These are phyloP conservation scores for Saccharum hybrid DNA, from an alignment of 202 grass and related monocot species.

Conservation along the genomic window DNA sequence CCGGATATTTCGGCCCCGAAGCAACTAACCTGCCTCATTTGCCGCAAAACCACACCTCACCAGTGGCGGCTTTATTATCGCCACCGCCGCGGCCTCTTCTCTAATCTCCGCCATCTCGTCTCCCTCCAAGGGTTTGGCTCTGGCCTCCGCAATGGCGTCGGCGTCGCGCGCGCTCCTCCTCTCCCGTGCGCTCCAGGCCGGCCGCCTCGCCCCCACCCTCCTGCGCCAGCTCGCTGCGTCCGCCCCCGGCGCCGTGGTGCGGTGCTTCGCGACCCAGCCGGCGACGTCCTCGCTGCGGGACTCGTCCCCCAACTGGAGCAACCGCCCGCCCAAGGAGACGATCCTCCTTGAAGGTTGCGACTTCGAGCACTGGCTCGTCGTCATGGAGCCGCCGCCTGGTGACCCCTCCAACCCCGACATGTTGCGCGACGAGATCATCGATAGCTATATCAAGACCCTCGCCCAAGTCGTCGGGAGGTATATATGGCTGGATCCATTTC, in stretches of 20 bases:
- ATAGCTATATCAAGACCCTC: slow-evolving; percentile 66
- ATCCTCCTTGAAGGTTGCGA: slow-evolving; percentile 79
- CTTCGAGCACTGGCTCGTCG: slow-evolving; percentile 77
- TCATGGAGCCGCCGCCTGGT: slow-evolving; percentile 67
- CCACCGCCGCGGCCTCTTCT: background rate
- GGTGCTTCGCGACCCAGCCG: slow-evolving; percentile 59
- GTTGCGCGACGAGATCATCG: slow-evolving; percentile 63
- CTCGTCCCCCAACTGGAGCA: slow-evolving; percentile 73
- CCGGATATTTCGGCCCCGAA: background rate
- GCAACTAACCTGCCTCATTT: background rate
- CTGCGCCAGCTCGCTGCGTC: slow-evolving; percentile 37
- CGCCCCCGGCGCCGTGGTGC: slow-evolving; percentile 1
- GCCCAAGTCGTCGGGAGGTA: slow-evolving; percentile 65
- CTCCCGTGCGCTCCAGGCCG: slow-evolving; percentile 12
- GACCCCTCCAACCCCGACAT: slow-evolving; percentile 41
- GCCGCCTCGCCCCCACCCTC: background rate
- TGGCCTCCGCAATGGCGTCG: slow-evolving; percentile 28
- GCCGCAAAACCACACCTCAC: background rate
- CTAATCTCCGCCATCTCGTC: background rate
- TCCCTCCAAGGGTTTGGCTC: slow-evolving; percentile 41
- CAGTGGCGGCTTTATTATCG: slow-evolving; percentile 25
- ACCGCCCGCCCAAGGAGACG: slow-evolving; percentile 70
- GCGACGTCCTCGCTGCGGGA: slow-evolving; percentile 65
- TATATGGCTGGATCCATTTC: slow-evolving; percentile 1
- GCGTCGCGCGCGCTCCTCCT: too few relatives aligned